These are phyloP conservation scores for Schizothecium vesticola DNA, from an alignment of 495 filamentous ascomycete genomes.

Conservation along the genomic window DNA sequence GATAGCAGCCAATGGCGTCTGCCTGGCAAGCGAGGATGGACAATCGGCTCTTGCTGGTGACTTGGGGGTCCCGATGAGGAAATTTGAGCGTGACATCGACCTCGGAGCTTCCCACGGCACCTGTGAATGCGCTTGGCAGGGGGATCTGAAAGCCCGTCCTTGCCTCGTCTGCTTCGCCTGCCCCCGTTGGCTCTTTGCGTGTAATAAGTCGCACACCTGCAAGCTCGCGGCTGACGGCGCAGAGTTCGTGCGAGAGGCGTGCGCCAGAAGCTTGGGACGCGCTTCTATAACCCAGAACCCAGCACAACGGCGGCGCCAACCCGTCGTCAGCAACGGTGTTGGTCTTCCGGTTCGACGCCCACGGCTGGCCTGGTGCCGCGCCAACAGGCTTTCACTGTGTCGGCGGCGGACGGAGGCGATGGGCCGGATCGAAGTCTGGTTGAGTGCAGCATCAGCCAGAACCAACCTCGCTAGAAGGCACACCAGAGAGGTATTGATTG, in stretches of 20 bases:
- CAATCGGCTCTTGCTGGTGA: conserved; percentile 2
- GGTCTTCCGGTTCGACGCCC: not conserved
- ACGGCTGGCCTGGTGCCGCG: not conserved
- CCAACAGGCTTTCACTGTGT: not conserved
- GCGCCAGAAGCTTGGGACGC: not conserved
- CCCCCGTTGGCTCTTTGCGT: not conserved
- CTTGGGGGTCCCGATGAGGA: conserved; percentile 3
- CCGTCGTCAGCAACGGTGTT: not conserved
- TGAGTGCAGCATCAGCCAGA: not conserved
- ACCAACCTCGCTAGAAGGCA: not conserved
- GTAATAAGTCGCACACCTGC: not conserved
- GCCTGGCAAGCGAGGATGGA: conserved; percentile 15
- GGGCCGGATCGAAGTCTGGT: not conserved
- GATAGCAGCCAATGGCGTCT: conserved; percentile 14
- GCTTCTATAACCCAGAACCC: not conserved
- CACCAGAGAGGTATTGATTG: conserved; percentile 8
- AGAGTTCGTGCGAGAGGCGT: not conserved
- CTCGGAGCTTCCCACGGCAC: not conserved
- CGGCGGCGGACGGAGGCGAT: not conserved
- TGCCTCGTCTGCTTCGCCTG: not conserved
- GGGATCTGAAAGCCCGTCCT: not conserved
- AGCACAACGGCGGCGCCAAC: not conserved
- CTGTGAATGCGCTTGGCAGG: conserved; percentile 1
- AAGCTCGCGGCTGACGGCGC: not conserved
- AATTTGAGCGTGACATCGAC: not conserved